A percentile compares a stretch with the other conserved stretches of the same genome.
These are phyloP conservation scores for Eremomyces bilateralis DNA, from an alignment of 495 filamentous ascomycete species.

Conservation along the genomic window DNA sequence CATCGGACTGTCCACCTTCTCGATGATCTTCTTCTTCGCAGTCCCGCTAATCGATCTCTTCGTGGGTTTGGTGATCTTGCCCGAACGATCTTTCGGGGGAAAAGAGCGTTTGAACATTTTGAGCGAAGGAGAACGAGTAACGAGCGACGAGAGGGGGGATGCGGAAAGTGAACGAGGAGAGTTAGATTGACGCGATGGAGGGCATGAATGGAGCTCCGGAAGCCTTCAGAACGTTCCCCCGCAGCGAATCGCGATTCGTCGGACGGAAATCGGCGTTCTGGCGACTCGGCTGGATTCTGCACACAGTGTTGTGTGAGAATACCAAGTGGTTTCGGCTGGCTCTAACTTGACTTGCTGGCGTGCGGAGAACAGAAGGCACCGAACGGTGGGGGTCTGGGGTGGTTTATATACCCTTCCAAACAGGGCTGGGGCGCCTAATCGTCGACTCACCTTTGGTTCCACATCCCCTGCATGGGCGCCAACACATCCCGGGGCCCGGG, in stretches of 20 bases:
- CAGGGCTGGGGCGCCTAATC: too few species aligned
- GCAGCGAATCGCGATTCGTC: constrained; percentile 1
- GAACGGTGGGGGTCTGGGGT: constrained; percentile 8
- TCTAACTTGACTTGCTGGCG: constrained; percentile 11
- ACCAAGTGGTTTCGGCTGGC: constrained; percentile 14
- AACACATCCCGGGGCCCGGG: too few species aligned
- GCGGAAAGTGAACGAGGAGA: constrained; percentile 10
- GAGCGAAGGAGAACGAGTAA: constrained; percentile 18
- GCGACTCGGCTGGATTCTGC: constrained; percentile 12
- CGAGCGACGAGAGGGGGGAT: constrained; percentile 11
- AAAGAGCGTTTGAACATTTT: constrained; percentile 76
- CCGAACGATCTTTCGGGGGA: constrained; percentile 48
- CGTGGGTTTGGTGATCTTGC: constrained; percentile 51
- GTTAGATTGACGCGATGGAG: constrained; percentile 15
- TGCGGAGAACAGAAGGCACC: constrained; percentile 3
- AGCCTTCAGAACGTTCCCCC: constrained; percentile 8
- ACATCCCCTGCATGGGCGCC: too few species aligned
- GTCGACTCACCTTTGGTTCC: too few species aligned
- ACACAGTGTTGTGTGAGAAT: constrained; percentile 8
- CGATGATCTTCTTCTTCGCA: constrained; percentile 55
- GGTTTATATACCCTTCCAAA: constrained; percentile 9
- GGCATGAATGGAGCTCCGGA: constrained; percentile 16
- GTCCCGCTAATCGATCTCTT: constrained; percentile 55
- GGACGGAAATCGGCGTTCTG: constrained; percentile 3
- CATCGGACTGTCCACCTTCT: constrained; percentile 32